Evolutionary conservation across 1,284 basidiomycete genomes (phyloP).

Genomic region (Polyporus tsugae): DNA sequence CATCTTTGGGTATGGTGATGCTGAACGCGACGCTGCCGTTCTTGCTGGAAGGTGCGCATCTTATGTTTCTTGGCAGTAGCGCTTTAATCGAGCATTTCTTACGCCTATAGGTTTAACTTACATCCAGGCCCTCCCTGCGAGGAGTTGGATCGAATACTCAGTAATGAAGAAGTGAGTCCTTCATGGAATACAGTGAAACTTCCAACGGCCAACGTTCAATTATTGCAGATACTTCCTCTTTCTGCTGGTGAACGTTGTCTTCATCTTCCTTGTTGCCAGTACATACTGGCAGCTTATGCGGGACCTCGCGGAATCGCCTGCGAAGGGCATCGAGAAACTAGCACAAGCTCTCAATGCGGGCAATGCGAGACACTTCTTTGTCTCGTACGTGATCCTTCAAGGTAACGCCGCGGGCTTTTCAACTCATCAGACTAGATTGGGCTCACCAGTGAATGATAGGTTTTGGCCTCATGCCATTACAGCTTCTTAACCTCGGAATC

Average conservation of each 20-base stretch:
- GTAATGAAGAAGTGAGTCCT: slow-evolving; percentile 86
- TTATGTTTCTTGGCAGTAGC: neutral
- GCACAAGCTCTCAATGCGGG: slow-evolving; percentile 83
- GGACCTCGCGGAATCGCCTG: slow-evolving; percentile 88
- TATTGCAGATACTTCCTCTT: slow-evolving; percentile 88
- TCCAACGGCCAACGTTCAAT: neutral
- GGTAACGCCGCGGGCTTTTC: slow-evolving; percentile 48
- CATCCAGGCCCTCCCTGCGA: slow-evolving; percentile 87
- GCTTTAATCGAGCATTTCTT: slow-evolving; percentile 12
- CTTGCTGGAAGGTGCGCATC: slow-evolving; percentile 80
- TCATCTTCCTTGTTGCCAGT: slow-evolving; percentile 92
- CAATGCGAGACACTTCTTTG: slow-evolving; percentile 89
- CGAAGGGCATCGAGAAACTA: slow-evolving; percentile 89
- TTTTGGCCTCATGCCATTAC: slow-evolving; percentile 93
- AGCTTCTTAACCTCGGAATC: slow-evolving; percentile 89
- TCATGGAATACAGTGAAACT: neutral
- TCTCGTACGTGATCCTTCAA: slow-evolving; percentile 96
- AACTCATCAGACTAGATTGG: no score
- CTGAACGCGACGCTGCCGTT: slow-evolving; percentile 93
- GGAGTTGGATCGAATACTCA: slow-evolving; percentile 94
- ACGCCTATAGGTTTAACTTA: slow-evolving; percentile 78
- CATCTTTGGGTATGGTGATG: slow-evolving; percentile 88
- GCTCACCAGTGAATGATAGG: slow-evolving; percentile 46
- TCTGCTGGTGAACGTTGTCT: slow-evolving; percentile 93
- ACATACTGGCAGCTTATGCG: slow-evolving; percentile 91